phyloP scores from a whole-genome alignment of 805 yeast species.

The Metschnikowia noctiluminum region DNA sequence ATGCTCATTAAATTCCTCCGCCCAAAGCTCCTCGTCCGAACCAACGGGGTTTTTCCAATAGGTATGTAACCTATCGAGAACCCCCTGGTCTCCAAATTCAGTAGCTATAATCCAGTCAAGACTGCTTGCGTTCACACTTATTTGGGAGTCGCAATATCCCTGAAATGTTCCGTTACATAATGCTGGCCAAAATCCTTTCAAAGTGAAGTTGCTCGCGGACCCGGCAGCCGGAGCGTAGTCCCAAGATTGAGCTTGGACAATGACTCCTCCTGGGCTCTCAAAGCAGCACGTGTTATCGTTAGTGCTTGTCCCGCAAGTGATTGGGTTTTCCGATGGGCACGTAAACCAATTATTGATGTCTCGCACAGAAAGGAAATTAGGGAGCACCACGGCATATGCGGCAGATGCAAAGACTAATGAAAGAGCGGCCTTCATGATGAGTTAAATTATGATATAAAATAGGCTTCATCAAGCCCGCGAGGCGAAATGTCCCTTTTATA shows the following conservation, averaged over 20 bases:
- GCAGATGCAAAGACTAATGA: neutral
- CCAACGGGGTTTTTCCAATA: constrained; percentile 31
- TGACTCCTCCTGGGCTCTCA: constrained; percentile 38
- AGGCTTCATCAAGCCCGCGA: neutral
- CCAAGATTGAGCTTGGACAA: constrained; percentile 42
- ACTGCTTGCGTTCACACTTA: constrained; percentile 22
- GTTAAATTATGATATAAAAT: too few relatives aligned
- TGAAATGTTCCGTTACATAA: constrained; percentile 36
- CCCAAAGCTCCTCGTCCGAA: constrained; percentile 34
- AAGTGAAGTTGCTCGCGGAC: constrained; percentile 32
- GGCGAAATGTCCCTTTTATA: neutral
- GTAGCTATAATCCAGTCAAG: constrained; percentile 24
- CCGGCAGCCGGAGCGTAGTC: constrained; percentile 33
- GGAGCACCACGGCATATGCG: neutral
- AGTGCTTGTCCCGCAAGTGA: constrained; percentile 35
- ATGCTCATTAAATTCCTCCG: constrained; percentile 43
- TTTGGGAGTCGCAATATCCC: constrained; percentile 31
- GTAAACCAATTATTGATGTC: neutral
- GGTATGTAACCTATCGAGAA: constrained; percentile 23
- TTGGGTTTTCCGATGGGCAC: neutral
- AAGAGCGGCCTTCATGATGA: neutral
- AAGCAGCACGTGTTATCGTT: constrained; percentile 48
- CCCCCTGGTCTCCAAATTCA: constrained; percentile 23
- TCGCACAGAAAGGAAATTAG: neutral
- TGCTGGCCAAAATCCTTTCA: constrained; percentile 44